Evolutionary conservation across 2,329 filamentous ascomycete species (phyloP), one percentile per base, ranked within the genome.

Genomic region (Periglandula ipomoeae): DNA sequence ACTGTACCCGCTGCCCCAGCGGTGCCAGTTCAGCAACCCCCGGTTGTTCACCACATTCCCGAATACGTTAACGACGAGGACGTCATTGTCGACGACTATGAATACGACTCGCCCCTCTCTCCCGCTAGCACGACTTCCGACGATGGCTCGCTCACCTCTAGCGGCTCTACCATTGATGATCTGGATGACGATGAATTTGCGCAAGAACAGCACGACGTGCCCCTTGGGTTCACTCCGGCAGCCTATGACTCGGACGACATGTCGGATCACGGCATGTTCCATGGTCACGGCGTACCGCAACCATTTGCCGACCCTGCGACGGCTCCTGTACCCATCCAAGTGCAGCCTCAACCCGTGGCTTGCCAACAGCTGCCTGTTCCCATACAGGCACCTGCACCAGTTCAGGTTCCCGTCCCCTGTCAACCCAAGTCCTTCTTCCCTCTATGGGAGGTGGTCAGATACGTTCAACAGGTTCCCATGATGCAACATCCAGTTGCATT

Each of bases 141-240:
- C 55, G 73, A 76, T 54, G 76, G 75, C 24, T 80, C 77, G 20
- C 68, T 79, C 22, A 70, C 70, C 19, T 79, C 76, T n/a, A 74
- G 70, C 55, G 71, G 66, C 27, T 75, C 75, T 11, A 76, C 70
- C 46, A 68, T 78, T 46, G 73, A 75, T 47, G 75, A 78, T 51
- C 56, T 72, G 22, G 68, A 75, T 50, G 65, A 78, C 52, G 71
- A 74, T 19, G 73, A 76, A 30, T 70, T 69, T 50, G 62, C 71
- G 52, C 69, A 68, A 54, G 73, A 73, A 43, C 69, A 72, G 51
- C 61, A 66, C 17, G 59, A 71, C 43, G 53, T 64, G 35, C 60
- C 62, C 2, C 67, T 69, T 56, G 69, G 73, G 49, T 70, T 65
- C 46, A 62, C 64, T 5, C 65, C 70, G 3, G 67, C 65, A 26